Percentiles rank a stretch among this genome's conserved stretches.
These are phyloP conservation scores for Oryza brachyantha DNA, from an alignment of 176 grass and related monocot genomes.

Conservation along the genomic window DNA sequence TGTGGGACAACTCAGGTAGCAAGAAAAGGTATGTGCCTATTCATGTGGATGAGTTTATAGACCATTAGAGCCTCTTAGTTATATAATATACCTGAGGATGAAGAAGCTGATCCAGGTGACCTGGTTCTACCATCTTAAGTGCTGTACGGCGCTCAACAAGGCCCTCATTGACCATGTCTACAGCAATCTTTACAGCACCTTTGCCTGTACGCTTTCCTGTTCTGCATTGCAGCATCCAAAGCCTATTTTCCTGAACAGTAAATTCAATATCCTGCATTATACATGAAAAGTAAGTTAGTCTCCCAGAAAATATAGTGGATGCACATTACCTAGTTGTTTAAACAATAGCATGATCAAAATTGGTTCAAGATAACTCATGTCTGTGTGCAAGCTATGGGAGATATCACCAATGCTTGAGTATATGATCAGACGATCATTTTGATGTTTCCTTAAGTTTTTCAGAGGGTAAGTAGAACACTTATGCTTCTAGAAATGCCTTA, in stretches of 20 bases:
- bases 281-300: conserved; percentile 5
- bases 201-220: conserved; percentile 82
- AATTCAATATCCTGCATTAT: conserved; percentile 87
- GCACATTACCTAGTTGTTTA: background rate
- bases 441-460: background rate
- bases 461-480: background rate
- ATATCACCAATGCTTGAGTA: conserved; percentile 10
- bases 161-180: conserved; percentile 83
- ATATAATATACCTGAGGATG: conserved; percentile 93
- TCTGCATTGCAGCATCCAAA: conserved; percentile 99
- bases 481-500: background rate
- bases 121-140: conserved; percentile 95
- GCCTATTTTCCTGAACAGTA: conserved; percentile 94
- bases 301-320: background rate
- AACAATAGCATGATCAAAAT: conserved; percentile 12
- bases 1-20: background rate
- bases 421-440: background rate
- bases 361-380: background rate
- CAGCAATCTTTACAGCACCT: conserved; percentile 90
- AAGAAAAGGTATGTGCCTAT: background rate
- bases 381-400: background rate
- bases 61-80: background rate
- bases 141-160: conserved; percentile 58
- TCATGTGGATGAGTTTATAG: background rate
- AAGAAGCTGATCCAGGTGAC: conserved; percentile 95